phyloP scores from a whole-genome alignment of 306 rosid species.

The Albizia julibrissin region DNA sequence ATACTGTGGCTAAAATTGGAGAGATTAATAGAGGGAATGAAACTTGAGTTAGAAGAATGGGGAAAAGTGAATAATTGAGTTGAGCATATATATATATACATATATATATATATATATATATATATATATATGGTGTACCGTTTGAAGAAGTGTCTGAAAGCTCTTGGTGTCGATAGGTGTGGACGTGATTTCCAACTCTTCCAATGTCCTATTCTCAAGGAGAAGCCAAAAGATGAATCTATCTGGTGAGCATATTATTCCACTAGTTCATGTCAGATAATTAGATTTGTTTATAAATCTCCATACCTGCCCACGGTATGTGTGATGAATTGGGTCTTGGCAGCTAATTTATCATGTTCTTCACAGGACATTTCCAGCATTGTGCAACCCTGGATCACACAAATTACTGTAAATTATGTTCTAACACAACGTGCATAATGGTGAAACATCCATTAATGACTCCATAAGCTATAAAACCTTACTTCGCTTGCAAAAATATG shows the following conservation, averaged over 20 bases:
- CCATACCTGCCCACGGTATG: conserved; percentile 70
- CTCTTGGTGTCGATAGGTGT: conserved; percentile 61
- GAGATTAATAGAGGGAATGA: neutral
- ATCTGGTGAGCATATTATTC: neutral
- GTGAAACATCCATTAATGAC: neutral
- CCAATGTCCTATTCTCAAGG: conserved; percentile 44
- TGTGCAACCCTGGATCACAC: conserved; percentile 54
- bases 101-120: neutral
- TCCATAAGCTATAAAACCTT: neutral
- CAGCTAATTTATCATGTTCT: conserved; percentile 69
- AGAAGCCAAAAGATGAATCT: neutral
- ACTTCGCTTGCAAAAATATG: conserved; percentile 60
- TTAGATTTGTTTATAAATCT: neutral
- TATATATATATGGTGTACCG: conserved; percentile 41
- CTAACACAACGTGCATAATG: neutral
- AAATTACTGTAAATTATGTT: neutral
- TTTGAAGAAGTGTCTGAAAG: conserved; percentile 51
- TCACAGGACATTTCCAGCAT: conserved; percentile 68
- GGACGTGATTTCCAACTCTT: conserved; percentile 52
- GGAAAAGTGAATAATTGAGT: neutral
- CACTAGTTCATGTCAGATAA: neutral
- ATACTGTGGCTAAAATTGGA: neutral
- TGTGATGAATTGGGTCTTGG: conserved; percentile 65
- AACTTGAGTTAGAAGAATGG: neutral
- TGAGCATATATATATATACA: neutral